These are phyloP conservation scores for Lanmaoa rubissima DNA, from an alignment of 768 basidiomycete species.

Conservation along the genomic window DNA sequence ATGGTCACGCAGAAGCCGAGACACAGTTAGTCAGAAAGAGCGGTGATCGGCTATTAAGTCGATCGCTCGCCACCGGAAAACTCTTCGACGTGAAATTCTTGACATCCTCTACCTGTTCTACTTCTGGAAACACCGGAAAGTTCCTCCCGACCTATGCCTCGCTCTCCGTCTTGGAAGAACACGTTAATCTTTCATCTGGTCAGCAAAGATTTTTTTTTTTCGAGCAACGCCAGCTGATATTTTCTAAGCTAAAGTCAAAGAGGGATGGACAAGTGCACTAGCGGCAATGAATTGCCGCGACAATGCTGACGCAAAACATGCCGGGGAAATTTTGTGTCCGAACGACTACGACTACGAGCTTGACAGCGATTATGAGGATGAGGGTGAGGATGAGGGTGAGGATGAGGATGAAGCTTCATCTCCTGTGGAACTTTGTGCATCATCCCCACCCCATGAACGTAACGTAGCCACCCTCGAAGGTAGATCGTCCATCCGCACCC, in stretches of 20 bases:
- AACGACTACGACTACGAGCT: conserved; percentile 17
- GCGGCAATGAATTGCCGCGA: neutral
- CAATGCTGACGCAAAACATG: neutral
- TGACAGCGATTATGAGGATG: conserved; percentile 27
- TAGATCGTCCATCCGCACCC: neutral
- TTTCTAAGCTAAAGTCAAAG: conserved; percentile 8
- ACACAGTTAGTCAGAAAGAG: conserved; percentile 3
- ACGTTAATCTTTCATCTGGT: conserved; percentile 11
- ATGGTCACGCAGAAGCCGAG: neutral
- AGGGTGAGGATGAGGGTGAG: conserved; percentile 22
- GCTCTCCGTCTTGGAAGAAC: conserved; percentile 11
- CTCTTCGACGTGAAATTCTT: conserved; percentile 23
- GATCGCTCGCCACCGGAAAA: conserved; percentile 18
- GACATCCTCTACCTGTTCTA: conserved; percentile 1
- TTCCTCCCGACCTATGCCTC: conserved; percentile 14
- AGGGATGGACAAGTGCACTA: conserved; percentile 10
- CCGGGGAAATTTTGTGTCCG: conserved; percentile 6
- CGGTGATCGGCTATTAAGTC: conserved; percentile 5
- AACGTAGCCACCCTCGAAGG: neutral
- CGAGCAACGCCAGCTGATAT: neutral
- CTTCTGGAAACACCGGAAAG: neutral
- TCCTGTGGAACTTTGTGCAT: neutral
- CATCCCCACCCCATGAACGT: neutral
- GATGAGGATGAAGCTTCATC: conserved; percentile 15
- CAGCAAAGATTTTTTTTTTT: neutral